A percentile compares a stretch with the other conserved stretches of the same genome.
Conservation (phyloP, 495 filamentous ascomycete genomes). For the Friedmanniomyces endolithicus region DNA sequence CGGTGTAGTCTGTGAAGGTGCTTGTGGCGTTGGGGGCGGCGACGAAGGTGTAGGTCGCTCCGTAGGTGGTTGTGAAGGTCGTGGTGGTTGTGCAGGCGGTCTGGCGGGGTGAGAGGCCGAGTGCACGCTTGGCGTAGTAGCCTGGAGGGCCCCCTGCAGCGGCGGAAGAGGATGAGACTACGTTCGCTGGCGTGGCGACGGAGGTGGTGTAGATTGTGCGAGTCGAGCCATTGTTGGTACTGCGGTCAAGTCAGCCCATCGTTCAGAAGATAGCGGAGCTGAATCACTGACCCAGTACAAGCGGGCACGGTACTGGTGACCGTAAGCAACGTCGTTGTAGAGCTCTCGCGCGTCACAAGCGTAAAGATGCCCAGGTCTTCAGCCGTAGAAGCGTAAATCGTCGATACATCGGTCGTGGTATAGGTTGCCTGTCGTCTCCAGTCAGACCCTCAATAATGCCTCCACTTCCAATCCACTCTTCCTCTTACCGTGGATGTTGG, state of each 20-base stretch:
- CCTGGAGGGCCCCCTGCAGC: neutral
- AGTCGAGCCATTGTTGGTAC: too few species aligned
- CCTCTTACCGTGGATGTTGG: conserved; percentile 5
- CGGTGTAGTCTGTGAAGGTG: conserved; percentile 16
- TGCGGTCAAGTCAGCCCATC: too few species aligned
- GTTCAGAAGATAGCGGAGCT: too few species aligned
- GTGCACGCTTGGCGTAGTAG: neutral
- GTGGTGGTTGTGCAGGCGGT: conserved; percentile 8
- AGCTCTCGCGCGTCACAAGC: neutral
- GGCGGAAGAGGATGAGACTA: neutral
- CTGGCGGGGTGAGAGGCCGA: neutral
- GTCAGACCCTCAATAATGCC: neutral
- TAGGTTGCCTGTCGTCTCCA: neutral
- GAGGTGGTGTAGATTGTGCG: conserved; percentile 1
- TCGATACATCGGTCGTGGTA: conserved; percentile 6
- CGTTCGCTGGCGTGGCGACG: neutral
- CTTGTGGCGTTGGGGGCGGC: conserved; percentile 3
- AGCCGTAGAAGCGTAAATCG: conserved; percentile 4
- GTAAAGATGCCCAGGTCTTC: conserved; percentile 14
- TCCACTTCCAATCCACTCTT: neutral
- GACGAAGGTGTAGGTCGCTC: conserved; percentile 8
- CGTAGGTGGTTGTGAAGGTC: conserved; percentile 14
- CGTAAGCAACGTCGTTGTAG: conserved; percentile 7
- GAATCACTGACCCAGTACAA: neutral
- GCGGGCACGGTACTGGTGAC: conserved; percentile 4